Evolutionary conservation across 371 early-diverging fungal genomes (phyloP).

Genomic region (Entomophthora muscae): DNA sequence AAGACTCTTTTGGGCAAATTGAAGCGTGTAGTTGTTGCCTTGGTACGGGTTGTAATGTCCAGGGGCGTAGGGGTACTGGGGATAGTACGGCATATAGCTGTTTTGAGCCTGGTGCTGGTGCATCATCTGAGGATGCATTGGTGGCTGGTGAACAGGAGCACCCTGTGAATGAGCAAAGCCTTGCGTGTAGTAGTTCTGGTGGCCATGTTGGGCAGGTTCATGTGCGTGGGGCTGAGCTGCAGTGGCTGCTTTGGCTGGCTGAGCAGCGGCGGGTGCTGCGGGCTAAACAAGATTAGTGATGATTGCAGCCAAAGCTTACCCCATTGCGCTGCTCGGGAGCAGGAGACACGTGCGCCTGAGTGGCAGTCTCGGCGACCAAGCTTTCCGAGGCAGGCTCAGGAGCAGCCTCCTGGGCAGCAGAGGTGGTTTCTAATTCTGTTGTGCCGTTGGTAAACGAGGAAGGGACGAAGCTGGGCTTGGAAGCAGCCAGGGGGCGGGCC

Average conservation of each 20-base stretch:
- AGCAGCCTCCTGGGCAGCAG: neutral
- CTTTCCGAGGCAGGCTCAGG: neutral
- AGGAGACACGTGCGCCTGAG: neutral
- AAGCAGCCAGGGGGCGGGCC: neutral
- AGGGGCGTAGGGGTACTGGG: neutral
- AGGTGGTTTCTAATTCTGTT: neutral
- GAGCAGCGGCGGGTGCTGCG: neutral
- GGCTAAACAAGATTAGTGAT: no score
- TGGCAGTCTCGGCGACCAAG: neutral
- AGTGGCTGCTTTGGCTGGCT: neutral
- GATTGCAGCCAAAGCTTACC: neutral
- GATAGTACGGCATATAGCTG: slow-evolving; percentile 2
- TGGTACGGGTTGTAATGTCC: neutral
- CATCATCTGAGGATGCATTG: neutral
- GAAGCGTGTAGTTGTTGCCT: slow-evolving; percentile 4
- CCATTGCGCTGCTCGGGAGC: neutral
- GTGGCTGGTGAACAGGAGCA: neutral
- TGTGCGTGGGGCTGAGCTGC: neutral
- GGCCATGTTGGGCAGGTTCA: neutral
- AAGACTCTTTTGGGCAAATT: slow-evolving; percentile 3
- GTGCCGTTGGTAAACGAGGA: neutral
- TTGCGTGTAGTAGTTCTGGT: neutral
- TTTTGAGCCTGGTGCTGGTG: neutral
- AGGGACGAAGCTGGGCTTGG: neutral
- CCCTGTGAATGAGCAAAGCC: slow-evolving; percentile 2